phyloP scores from a whole-genome alignment of 345 rosid species.

The Geranium rotundifolium region DNA sequence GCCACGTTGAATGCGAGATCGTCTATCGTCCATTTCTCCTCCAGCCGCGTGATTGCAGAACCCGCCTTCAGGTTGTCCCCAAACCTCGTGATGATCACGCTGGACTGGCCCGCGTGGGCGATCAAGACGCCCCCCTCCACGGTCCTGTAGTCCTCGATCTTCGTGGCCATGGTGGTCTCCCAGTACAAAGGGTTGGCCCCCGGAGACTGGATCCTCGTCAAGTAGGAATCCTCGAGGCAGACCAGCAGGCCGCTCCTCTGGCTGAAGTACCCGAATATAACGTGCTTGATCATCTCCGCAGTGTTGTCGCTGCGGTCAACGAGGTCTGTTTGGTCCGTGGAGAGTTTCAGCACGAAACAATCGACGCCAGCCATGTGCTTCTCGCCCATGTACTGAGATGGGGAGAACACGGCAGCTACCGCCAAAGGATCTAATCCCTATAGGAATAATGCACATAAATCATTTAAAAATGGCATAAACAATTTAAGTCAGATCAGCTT shows the following conservation, averaged over 20 bases:
- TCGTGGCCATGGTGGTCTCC: constrained; percentile 82
- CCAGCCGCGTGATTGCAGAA: constrained; percentile 62
- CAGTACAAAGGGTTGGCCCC: constrained; percentile 73
- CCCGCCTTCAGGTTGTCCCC: constrained; percentile 76
- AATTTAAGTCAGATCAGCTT: too few relatives aligned
- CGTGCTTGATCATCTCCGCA: constrained; percentile 93
- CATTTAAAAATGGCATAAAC: too few relatives aligned
- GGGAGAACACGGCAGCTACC: constrained; percentile 64
- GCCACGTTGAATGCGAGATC: constrained; percentile 80
- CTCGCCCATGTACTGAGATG: constrained; percentile 82
- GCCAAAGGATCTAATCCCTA: constrained; percentile 91
- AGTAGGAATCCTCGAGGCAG: constrained; percentile 50
- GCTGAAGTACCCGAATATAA: constrained; percentile 79
- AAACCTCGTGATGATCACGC: constrained; percentile 65
- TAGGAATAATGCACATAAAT: background rate
- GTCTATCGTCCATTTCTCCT: constrained; percentile 71
- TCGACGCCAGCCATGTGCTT: constrained; percentile 47
- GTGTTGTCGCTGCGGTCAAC: constrained; percentile 65
- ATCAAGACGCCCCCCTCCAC: constrained; percentile 79
- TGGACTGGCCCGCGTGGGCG: constrained; percentile 73
- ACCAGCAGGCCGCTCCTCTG: constrained; percentile 78
- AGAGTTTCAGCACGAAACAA: constrained; percentile 71
- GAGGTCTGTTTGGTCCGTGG: constrained; percentile 67
- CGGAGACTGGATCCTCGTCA: constrained; percentile 74
- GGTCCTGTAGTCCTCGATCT: constrained; percentile 52